Evolutionary conservation across 225 moss, liverwort and hornwort genomes (phyloP).

Genomic region (Bryum argenteum): DNA sequence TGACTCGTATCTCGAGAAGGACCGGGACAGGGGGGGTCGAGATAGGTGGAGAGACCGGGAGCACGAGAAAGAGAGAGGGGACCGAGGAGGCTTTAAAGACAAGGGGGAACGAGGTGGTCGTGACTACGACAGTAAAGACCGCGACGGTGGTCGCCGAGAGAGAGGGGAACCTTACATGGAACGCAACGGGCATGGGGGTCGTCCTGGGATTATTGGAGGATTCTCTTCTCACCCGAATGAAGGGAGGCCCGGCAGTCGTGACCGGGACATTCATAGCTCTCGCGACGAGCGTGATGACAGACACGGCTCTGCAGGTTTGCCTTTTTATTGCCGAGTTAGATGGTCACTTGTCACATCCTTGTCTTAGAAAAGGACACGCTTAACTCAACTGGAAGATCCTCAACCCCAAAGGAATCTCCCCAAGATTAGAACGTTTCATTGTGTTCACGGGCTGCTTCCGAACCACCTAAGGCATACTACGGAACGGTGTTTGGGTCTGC

Average conservation of each 20-base stretch:
- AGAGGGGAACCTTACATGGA: slow-evolving; percentile 79
- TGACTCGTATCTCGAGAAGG: slow-evolving; percentile 81
- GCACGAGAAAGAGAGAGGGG: slow-evolving; percentile 76
- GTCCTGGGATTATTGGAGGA: slow-evolving; percentile 79
- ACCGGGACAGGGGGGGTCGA: slow-evolving; percentile 82
- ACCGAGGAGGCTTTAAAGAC: slow-evolving; percentile 62
- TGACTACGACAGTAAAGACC: slow-evolving; percentile 67
- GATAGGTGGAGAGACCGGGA: slow-evolving; percentile 86
- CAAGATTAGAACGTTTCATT: slow-evolving; percentile 22
- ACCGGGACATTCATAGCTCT: slow-evolving; percentile 71
- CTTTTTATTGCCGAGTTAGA: slow-evolving; percentile 63
- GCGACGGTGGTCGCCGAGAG: slow-evolving; percentile 69
- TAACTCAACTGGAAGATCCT: slow-evolving; percentile 10
- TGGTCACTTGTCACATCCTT: slow-evolving; percentile 38
- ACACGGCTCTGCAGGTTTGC: slow-evolving; percentile 99
- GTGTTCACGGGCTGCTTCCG: slow-evolving; percentile 26
- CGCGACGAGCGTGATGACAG: slow-evolving; percentile 97
- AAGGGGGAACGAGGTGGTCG: slow-evolving; percentile 56
- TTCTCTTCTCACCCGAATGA: slow-evolving; percentile 23
- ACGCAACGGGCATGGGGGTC: slow-evolving; percentile 87
- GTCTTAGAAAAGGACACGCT: slow-evolving; percentile 23
- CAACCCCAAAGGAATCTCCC: slow-evolving; percentile 19
- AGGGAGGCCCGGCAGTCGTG: slow-evolving; percentile 65
- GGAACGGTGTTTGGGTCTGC: slow-evolving; percentile 15
- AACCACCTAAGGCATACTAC: slow-evolving; percentile 28